Conservation (phyloP, 768 basidiomycete species). For the Fistulinella prunicolor region DNA sequence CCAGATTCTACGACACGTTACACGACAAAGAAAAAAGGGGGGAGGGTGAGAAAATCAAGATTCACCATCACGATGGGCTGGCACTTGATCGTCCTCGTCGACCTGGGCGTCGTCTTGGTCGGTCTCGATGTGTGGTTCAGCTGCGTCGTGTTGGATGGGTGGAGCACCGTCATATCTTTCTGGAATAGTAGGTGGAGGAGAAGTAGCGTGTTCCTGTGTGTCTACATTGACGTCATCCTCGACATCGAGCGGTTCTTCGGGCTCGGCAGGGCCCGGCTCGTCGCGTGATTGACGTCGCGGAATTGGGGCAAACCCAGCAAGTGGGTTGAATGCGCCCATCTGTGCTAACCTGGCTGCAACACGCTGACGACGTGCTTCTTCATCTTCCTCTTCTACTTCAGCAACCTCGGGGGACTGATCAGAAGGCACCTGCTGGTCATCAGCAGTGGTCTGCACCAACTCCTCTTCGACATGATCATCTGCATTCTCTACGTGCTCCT, state of each 20-base stretch:
- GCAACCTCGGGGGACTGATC: constrained; percentile 1
- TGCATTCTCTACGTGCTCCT: constrained; percentile 7
- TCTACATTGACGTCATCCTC: constrained; percentile 26
- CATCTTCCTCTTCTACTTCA: constrained; percentile 41
- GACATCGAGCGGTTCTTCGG: constrained; percentile 12
- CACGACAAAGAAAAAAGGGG: constrained; percentile 19
- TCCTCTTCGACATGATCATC: not conserved
- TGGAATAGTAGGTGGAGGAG: constrained; percentile 20
- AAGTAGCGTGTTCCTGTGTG: constrained; percentile 20
- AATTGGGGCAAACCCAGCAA: constrained; percentile 36
- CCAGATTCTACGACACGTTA: constrained; percentile 23
- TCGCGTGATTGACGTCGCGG: constrained; percentile 17
- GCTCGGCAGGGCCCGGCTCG: constrained; percentile 1
- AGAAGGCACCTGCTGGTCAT: constrained; percentile 1
- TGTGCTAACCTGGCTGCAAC: constrained; percentile 59
- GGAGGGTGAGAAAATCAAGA: constrained; percentile 30
- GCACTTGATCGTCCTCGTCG: constrained; percentile 14
- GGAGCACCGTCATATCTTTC: constrained; percentile 20
- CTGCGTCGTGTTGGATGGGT: constrained; percentile 12
- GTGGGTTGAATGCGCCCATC: constrained; percentile 61
- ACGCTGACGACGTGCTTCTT: constrained; percentile 51
- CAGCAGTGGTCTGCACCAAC: constrained; percentile 1
- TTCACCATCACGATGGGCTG: constrained; percentile 39
- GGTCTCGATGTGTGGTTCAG: constrained; percentile 13
- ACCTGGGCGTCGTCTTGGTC: constrained; percentile 17